Evolutionary conservation across 306 rosid genomes (phyloP).

Genomic region (Cicer pinnatifidum): DNA sequence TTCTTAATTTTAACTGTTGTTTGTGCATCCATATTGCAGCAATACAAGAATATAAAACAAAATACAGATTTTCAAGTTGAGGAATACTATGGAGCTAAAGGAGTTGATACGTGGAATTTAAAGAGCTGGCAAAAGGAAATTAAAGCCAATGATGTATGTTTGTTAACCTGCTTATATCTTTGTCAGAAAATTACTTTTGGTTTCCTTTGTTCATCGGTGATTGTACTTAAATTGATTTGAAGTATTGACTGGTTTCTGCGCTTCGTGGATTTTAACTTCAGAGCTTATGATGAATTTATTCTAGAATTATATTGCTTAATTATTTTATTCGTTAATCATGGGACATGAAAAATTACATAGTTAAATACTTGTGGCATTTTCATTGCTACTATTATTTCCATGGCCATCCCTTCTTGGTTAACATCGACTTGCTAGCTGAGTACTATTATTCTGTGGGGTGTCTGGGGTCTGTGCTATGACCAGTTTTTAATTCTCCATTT

Average conservation of each 20-base stretch:
- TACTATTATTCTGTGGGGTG: neutral
- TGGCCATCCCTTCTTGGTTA: neutral
- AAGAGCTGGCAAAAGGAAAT: conserved; percentile 75
- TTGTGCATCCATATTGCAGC: conserved; percentile 70
- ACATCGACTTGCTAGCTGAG: conserved; percentile 9
- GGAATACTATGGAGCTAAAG: conserved; percentile 79
- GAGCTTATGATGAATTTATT: neutral
- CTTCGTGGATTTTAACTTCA: neutral
- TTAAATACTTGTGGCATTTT: conserved; percentile 25
- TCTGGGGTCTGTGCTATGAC: neutral
- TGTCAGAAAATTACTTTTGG: neutral
- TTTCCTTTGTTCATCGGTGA: neutral
- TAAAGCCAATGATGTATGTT: conserved; percentile 66
- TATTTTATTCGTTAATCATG: conserved; percentile 27
- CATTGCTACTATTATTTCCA: neutral
- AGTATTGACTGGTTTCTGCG: neutral
- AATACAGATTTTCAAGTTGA: conserved; percentile 65
- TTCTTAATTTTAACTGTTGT: conserved; percentile 28
- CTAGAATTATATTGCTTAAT: neutral
- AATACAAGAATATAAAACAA: conserved; percentile 59
- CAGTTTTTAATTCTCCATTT: conserved; percentile 14
- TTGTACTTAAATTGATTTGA: conserved; percentile 17
- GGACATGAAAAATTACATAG: conserved; percentile 10
- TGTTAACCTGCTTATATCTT: conserved; percentile 17
- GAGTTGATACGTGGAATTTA: conserved; percentile 77